phyloP scores from a whole-genome alignment of 495 filamentous ascomycete genomes.

The Chaetomium fimeti region DNA sequence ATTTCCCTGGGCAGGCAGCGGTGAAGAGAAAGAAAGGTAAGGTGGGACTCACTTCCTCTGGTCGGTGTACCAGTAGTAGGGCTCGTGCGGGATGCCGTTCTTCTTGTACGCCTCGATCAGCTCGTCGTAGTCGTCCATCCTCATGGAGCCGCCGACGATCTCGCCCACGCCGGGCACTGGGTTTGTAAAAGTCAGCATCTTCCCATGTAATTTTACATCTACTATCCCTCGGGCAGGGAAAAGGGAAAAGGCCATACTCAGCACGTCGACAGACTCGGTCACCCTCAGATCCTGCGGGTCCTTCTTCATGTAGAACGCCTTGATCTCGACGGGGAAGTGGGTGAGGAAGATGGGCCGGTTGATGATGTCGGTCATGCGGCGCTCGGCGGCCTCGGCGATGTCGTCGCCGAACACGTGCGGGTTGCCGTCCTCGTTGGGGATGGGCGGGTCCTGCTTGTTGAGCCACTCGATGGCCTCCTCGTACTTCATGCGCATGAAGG shows the following conservation, averaged over 20 bases:
- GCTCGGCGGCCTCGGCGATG: constrained; percentile 96
- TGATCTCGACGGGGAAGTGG: constrained; percentile 96
- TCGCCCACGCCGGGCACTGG: constrained; percentile 72
- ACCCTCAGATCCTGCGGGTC: constrained; percentile 77
- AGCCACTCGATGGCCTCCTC: constrained; percentile 93
- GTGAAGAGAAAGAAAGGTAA: background rate
- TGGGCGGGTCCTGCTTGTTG: constrained; percentile 69
- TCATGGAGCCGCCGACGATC: constrained; percentile 96
- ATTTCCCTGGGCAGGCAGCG: no score
- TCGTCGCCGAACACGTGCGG: constrained; percentile 93
- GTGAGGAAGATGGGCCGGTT: constrained; percentile 94
- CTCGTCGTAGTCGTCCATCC: constrained; percentile 91
- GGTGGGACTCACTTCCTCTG: constrained; percentile 79
- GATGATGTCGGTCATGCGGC: constrained; percentile 95
- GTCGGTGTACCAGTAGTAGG: constrained; percentile 99
- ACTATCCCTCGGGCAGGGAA: background rate
- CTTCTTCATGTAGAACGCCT: constrained; percentile 99
- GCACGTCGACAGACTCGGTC: constrained; percentile 91
- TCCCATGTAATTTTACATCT: background rate
- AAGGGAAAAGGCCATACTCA: constrained; percentile 46
- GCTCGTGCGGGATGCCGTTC: constrained; percentile 77
- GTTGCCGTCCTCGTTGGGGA: constrained; percentile 87
- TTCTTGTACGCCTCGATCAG: constrained; percentile 83
- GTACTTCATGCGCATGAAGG: constrained; percentile 96
- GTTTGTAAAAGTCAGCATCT: background rate